Percentiles rank a stretch among this genome's conserved stretches.
Evolutionary conservation across 768 basidiomycete species (phyloP).

Genomic region (Leccinellum luteum): DNA sequence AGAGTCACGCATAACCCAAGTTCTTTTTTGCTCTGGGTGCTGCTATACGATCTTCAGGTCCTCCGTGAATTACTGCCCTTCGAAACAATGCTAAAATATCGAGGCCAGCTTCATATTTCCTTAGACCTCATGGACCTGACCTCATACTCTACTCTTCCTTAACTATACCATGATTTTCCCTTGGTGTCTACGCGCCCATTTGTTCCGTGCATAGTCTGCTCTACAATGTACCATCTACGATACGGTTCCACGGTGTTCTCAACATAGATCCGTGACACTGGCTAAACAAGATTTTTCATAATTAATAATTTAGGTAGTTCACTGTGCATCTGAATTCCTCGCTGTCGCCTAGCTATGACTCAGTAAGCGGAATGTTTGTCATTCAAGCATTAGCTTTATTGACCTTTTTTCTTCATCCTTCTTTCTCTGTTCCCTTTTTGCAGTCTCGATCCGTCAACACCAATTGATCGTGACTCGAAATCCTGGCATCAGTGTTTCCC

Average conservation of each 20-base stretch:
- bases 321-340: conserved; percentile 20
- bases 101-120: conserved; percentile 17
- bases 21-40: conserved; percentile 3
- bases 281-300: conserved; percentile 11
- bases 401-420: conserved; percentile 6
- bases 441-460: conserved; percentile 4
- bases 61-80: conserved; percentile 10
- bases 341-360: not conserved
- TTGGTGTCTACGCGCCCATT: conserved; percentile 14
- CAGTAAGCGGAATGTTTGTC: conserved; percentile 25
- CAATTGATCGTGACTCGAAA: not conserved
- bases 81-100: conserved; percentile 9
- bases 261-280: conserved; percentile 29
- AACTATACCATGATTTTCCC: conserved; percentile 29
- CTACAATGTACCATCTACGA: conserved; percentile 29
- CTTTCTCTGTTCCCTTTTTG: not conserved
- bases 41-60: conserved; percentile 12
- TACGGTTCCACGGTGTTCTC: conserved; percentile 14
- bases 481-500: not conserved
- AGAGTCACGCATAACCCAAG: conserved; percentile 16
- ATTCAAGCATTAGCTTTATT: conserved; percentile 8
- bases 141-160: conserved; percentile 27
- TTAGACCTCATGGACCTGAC: conserved; percentile 24
- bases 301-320: conserved; percentile 29
- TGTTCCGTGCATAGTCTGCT: conserved; percentile 31